Evolutionary conservation across 768 basidiomycete genomes (phyloP), one percentile per base, ranked within the genome.

Genomic region (Xerocomus spinulosus): DNA sequence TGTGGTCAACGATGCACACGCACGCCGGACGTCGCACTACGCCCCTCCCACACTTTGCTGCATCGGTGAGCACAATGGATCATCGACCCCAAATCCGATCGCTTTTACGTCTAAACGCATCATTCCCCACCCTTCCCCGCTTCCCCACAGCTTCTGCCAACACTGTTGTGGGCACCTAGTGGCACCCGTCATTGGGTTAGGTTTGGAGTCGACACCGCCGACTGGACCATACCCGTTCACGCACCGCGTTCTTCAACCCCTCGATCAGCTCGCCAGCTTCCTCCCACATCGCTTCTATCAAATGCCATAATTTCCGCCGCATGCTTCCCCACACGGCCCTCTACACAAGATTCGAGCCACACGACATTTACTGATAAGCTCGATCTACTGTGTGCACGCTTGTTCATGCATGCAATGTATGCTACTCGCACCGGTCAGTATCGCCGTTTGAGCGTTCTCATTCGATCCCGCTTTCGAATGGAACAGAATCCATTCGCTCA

Each of bases 111-210:
- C 42, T 36, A 37, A 51, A 49, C 46, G 9, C n/a, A n/a, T 29
- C n/a, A 41, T 47, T 44, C 48, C 55, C 59, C 61, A 46, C 37
- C 42, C 46, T 66, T 53, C 62, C 65, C 60, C 62, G 20, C 54
- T 57, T 59, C 54, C 53, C 60, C 49, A 53, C 46, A 53, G 37
- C 35, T 50, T 44, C 44, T 33, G 37, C 33, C 37, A 24, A 33
- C 53, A 38, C 35, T 42, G 30, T 32, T 41, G 32, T 12, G 37
- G 21, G 10, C 25, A 33, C 45, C 28, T 7, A 26, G 13, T 46
- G 46, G 14, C n/a, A n/a, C n/a, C n/a, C 29, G 25, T 38, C 25
- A 30, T 39, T 17, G 26, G 30, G 45, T 44, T 30, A 34, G n/a
- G 42, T 36, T 39, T 23, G 26, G 30, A n/a, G 21, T 25, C 13